Evolutionary conservation across 2,329 filamentous ascomycete species (phyloP), one percentile per base, ranked within the genome.

Genomic region (Neonectria punicea): DNA sequence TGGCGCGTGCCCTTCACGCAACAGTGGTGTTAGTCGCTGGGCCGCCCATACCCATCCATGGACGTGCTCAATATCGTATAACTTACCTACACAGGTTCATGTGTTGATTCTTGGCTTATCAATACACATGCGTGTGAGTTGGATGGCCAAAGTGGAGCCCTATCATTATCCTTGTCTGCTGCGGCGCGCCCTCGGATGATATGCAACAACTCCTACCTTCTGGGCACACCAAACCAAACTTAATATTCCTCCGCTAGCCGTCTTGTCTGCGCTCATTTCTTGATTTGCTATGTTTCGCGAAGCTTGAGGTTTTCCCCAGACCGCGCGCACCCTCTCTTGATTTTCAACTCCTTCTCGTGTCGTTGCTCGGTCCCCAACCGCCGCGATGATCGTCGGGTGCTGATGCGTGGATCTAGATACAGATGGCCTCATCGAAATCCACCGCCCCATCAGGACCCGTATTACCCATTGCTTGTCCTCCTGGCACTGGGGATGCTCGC

Each of bases 371-470:
- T 32, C 14, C 49, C 46, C 53, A n/a, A 25, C 36, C 10, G 25
- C 61, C 44, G 61, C 51, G n/a, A 56, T 58, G 50, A 30, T 56
- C 61, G 46, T 44, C 44, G 51, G 18, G 32, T 39, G 56, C 44
- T 61, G 36, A 34, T 65, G 53, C 57, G 57, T 44, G 46, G 51
- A 65, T 65, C 62, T 65, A 56, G 62, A 65, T 65, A 60, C 62
- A 51, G 30, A 58, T 66, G 63, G 63, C 36, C 63, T 66, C 63
- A 66, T 66, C 59, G n/a, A 41, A 58, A 62, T 8, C 63, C 63
- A 58, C 58, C 34, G 59, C 63, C 63, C 63, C 63, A 63, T 65
- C 53, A 41, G 51, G 34, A 32, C 51, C 46, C 39, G 14, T 50
- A 41, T 44, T 20, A 28, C 41, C 10, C 28, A 9, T 39, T 36